These are phyloP conservation scores for Dictyostelium intermedium DNA, from an alignment of 78 protist genomes.

Conservation along the genomic window DNA sequence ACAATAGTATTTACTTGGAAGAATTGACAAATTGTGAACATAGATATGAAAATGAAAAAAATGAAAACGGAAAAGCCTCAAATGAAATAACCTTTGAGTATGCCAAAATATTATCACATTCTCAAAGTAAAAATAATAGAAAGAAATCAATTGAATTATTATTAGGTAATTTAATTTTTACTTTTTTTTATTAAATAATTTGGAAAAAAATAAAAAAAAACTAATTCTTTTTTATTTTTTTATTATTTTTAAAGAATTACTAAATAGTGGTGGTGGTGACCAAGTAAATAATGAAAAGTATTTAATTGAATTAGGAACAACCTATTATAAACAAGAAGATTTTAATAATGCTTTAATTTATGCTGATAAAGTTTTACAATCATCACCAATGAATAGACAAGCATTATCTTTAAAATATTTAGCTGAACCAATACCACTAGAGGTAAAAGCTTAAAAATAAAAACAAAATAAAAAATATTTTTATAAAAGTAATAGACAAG, in stretches of 20 bases:
- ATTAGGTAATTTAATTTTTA: conserved; percentile 2
- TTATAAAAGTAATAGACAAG: too few species aligned
- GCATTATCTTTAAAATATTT: conserved; percentile 40
- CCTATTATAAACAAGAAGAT: conserved; percentile 24
- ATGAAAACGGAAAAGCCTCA: not conserved
- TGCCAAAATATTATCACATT: conserved; percentile 25
- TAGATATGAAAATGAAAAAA: conserved; percentile 12
- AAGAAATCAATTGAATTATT: conserved; percentile 19
- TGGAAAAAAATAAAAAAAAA: too few species aligned
- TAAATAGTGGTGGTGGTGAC: not conserved
- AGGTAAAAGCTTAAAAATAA: not conserved
- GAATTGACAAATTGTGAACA: not conserved
- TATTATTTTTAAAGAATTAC: not conserved
- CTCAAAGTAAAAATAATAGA: not conserved
- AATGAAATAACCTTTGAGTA: not conserved
- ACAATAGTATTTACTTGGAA: not conserved
- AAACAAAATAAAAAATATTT: not conserved
- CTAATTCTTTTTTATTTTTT: too few species aligned
- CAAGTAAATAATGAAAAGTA: not conserved
- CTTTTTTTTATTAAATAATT: not conserved
- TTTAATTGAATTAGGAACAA: conserved; percentile 15
- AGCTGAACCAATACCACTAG: not conserved
- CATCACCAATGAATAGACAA: conserved; percentile 11
- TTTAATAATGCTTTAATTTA: not conserved
- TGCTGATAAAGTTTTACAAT: conserved; percentile 15